phyloP scores from a whole-genome alignment of 805 yeast species.

The Myxozyma kluyveri region DNA sequence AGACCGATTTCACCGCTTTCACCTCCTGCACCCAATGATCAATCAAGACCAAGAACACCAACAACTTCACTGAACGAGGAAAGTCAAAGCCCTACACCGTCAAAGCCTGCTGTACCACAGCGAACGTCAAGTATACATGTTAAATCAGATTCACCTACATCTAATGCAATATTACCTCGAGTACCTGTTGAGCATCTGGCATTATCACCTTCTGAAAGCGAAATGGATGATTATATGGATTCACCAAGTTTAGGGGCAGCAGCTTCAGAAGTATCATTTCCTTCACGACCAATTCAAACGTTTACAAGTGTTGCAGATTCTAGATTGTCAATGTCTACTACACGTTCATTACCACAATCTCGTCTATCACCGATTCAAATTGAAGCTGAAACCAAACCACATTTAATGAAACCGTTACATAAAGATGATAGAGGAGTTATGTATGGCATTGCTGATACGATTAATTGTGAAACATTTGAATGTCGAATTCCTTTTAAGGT shows the following conservation, averaged over 20 bases:
- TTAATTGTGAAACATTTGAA: conserved; percentile 36
- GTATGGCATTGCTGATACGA: conserved; percentile 22
- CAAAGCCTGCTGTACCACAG: not conserved
- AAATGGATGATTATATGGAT: not conserved
- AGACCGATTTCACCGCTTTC: conserved; percentile 7
- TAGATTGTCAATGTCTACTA: not conserved
- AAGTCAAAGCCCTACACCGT: not conserved
- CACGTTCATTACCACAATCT: not conserved
- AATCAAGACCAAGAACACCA: not conserved
- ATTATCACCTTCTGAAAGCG: not conserved
- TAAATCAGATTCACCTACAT: not conserved
- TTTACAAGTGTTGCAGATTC: not conserved
- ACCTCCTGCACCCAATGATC: conserved; percentile 2
- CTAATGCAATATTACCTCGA: not conserved
- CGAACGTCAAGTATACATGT: not conserved
- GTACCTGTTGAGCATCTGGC: conserved; percentile 3
- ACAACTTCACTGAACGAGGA: not conserved
- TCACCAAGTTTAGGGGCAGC: not conserved
- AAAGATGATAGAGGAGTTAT: conserved; percentile 28
- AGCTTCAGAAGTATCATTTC: not conserved
- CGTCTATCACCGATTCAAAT: too few relatives aligned
- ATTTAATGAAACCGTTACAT: conserved; percentile 40
- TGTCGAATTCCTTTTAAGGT: conserved; percentile 48
- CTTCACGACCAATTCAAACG: not conserved
- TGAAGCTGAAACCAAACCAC: conserved; percentile 5